Evolutionary conservation across 2,329 filamentous ascomycete genomes (phyloP).

Genomic region (Sporothrix pallida): DNA sequence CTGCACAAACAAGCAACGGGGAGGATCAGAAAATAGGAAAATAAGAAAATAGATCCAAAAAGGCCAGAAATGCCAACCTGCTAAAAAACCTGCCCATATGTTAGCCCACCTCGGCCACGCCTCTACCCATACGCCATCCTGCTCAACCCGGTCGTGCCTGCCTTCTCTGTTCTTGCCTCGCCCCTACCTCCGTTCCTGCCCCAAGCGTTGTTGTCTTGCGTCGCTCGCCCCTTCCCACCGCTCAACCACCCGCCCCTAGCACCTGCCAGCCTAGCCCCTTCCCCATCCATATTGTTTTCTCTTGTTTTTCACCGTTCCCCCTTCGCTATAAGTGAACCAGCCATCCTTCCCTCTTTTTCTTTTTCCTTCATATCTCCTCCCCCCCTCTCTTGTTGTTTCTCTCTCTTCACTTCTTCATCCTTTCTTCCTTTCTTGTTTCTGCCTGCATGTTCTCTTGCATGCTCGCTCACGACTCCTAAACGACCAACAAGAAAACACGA

Average conservation of each 20-base stretch:
- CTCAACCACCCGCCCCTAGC: constrained; percentile 29
- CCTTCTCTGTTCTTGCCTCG: background rate
- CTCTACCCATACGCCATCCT: constrained; percentile 18
- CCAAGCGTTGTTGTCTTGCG: constrained; percentile 30
- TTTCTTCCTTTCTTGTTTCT: background rate
- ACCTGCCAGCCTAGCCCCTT: constrained; percentile 25
- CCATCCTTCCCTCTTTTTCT: constrained; percentile 19
- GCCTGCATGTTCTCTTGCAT: constrained; percentile 26
- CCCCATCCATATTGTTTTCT: constrained; percentile 33
- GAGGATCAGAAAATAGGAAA: background rate
- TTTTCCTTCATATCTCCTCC: constrained; percentile 18
- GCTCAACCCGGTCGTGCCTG: constrained; percentile 23
- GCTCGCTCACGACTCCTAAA: constrained; percentile 26
- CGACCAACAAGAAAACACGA: background rate
- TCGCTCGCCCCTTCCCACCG: constrained; percentile 30
- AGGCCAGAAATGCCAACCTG: constrained; percentile 9
- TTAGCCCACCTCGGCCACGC: constrained; percentile 30
- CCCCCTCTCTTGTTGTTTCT: background rate
- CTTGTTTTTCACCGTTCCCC: constrained; percentile 6
- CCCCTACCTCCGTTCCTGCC: constrained; percentile 9
- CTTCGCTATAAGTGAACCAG: constrained; percentile 27
- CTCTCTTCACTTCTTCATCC: background rate
- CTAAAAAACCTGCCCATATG: constrained; percentile 29
- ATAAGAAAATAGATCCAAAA: background rate
- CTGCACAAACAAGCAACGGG: background rate